Evolutionary conservation across 306 rosid species (phyloP).

Genomic region (Vachellia pachyceras): DNA sequence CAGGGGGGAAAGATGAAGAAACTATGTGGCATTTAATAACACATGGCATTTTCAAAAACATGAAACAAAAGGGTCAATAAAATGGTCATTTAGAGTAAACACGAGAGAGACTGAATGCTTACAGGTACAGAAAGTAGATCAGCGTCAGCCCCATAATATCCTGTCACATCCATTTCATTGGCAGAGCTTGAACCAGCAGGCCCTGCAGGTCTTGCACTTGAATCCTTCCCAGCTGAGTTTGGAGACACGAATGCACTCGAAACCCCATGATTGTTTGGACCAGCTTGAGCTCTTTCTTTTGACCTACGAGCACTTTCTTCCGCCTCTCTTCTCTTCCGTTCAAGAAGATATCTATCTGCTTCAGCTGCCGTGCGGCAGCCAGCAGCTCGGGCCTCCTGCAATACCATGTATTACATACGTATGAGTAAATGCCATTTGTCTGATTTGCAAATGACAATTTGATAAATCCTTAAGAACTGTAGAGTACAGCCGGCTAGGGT

Average conservation of each 20-base stretch:
- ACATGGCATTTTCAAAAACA: background rate
- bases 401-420: constrained; percentile 18
- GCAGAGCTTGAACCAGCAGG: constrained; percentile 66
- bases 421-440: constrained; percentile 15
- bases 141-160: constrained; percentile 75
- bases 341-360: constrained; percentile 73
- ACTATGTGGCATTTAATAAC: background rate
- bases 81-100: background rate
- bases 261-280: constrained; percentile 72
- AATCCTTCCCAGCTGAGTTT: constrained; percentile 65
- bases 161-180: constrained; percentile 60
- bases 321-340: constrained; percentile 69
- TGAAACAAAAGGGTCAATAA: background rate
- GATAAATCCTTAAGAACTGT: background rate
- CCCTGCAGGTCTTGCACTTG: constrained; percentile 62
- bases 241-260: constrained; percentile 65
- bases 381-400: constrained; percentile 82
- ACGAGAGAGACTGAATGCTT: constrained; percentile 44
- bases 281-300: constrained; percentile 64
- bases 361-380: constrained; percentile 79
- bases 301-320: constrained; percentile 66
- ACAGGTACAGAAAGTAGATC: constrained; percentile 90
- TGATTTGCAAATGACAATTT: constrained; percentile 10
- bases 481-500: background rate
- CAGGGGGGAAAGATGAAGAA: background rate